Evolutionary conservation across 192 early-diverging fungal species (phyloP).

Genomic region (Backusella liffmaniae): DNA sequence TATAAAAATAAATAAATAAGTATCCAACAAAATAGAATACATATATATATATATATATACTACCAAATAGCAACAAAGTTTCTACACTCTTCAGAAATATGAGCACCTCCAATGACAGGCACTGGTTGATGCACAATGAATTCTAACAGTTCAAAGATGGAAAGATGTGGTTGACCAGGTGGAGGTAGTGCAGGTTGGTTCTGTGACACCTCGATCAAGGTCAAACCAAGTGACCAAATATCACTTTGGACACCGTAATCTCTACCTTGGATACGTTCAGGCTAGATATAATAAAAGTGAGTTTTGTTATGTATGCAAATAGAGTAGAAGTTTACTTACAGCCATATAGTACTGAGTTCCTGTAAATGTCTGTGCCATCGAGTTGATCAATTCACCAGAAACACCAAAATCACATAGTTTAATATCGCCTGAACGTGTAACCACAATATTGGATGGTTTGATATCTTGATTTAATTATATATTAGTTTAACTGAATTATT

Average conservation of each 20-base stretch:
- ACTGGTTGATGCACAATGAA: conserved; percentile 90
- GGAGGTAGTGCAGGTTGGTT: conserved; percentile 90
- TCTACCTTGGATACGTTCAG: conserved; percentile 93
- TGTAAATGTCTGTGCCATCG: conserved; percentile 91
- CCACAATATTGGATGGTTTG: conserved; percentile 97
- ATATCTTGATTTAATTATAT: conserved; percentile 56
- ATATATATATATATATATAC: too few species aligned
- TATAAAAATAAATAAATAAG: background rate
- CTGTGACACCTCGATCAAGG: conserved; percentile 91
- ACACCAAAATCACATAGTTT: conserved; percentile 99
- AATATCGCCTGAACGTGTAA: conserved; percentile 85
- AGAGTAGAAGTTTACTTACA: conserved; percentile 44
- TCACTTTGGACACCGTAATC: conserved; percentile 88
- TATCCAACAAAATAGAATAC: background rate
- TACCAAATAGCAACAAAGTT: conserved; percentile 74
- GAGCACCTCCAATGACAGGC: conserved; percentile 60
- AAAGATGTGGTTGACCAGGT: conserved; percentile 53
- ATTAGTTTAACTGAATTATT: background rate
- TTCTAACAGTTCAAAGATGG: conserved; percentile 91
- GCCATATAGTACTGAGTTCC: conserved; percentile 98
- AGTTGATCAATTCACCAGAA: conserved; percentile 85
- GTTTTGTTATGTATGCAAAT: background rate
- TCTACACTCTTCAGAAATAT: conserved; percentile 55
- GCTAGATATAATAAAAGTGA: conserved; percentile 44
- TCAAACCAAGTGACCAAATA: conserved; percentile 94